Conservation (phyloP, 2,329 filamentous ascomycete genomes). For the Neonectria magnoliae region DNA sequence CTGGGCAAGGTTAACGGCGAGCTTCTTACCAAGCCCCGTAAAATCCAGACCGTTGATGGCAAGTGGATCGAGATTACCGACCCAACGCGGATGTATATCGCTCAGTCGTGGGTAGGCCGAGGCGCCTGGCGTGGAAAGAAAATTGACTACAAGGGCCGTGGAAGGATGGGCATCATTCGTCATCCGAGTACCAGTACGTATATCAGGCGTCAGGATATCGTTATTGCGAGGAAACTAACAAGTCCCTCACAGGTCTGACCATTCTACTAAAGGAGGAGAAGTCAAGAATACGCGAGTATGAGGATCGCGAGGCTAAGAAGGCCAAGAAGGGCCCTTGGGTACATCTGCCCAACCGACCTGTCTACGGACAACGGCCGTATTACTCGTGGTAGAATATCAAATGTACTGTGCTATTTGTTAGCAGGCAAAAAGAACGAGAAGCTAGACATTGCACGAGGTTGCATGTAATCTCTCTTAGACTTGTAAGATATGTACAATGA, state of each 20-base stretch:
- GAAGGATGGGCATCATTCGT: conserved; percentile 72
- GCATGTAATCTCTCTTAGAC: conserved; percentile 37
- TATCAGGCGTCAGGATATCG: conserved; percentile 38
- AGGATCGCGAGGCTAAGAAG: conserved; percentile 81
- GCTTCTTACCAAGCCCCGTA: conserved; percentile 50
- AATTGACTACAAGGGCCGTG: conserved; percentile 79
- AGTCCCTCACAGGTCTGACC: conserved; percentile 67
- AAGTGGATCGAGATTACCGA: conserved; percentile 76
- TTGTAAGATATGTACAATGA: conserved; percentile 52
- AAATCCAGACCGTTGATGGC: conserved; percentile 80
- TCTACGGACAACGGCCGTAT: conserved; percentile 87
- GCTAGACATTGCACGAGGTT: conserved; percentile 11
- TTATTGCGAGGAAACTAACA: conserved; percentile 29
- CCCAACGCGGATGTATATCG: conserved; percentile 86
- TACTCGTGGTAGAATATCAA: conserved; percentile 80
- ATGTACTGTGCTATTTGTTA: conserved; percentile 3
- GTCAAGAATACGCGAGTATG: conserved; percentile 82
- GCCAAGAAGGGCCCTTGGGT: conserved; percentile 83
- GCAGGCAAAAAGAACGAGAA: conserved; percentile 15
- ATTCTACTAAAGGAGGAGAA: conserved; percentile 93
- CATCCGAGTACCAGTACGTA: conserved; percentile 80
- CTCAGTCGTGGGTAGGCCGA: conserved; percentile 91
- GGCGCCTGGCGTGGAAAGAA: conserved; percentile 68
- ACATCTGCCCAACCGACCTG: conserved; percentile 84
- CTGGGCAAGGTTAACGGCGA: conserved; percentile 61